phyloP scores from a whole-genome alignment of 441 rosid genomes.

The Populus hybrid region DNA sequence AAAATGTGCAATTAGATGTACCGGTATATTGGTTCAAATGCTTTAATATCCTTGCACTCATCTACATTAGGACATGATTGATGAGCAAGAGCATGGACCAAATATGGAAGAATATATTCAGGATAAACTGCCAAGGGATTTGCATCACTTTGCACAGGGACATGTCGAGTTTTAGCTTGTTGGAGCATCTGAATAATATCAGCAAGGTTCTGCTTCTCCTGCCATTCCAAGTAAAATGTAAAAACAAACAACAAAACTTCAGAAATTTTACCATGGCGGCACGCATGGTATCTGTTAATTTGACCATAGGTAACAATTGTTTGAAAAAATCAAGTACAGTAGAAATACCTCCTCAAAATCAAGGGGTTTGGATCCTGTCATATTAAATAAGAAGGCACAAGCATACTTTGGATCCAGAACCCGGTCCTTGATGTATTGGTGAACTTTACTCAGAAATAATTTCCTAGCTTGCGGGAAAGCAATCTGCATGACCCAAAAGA shows the following conservation, averaged over 20 bases:
- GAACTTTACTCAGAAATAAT: slow-evolving; percentile 75
- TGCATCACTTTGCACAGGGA: slow-evolving; percentile 64
- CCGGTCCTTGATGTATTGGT: slow-evolving; percentile 89
- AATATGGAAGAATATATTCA: slow-evolving; percentile 68
- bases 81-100: slow-evolving; percentile 90
- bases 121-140: slow-evolving; percentile 55
- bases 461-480: slow-evolving; percentile 79
- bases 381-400: slow-evolving; percentile 69
- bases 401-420: slow-evolving; percentile 88
- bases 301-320: slow-evolving; percentile 6
- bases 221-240: slow-evolving; percentile 31
- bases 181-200: slow-evolving; percentile 85
- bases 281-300: slow-evolving; percentile 1
- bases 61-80: slow-evolving; percentile 77
- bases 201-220: slow-evolving; percentile 87
- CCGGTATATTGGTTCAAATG: slow-evolving; percentile 81
- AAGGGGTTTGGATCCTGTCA: slow-evolving; percentile 42
- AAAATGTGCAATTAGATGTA: slow-evolving; percentile 26
- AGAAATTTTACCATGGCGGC: slow-evolving; percentile 5
- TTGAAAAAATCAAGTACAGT: slow-evolving; percentile 22
- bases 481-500: slow-evolving; percentile 44
- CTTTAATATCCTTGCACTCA: slow-evolving; percentile 83
- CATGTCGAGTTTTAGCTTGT: slow-evolving; percentile 83
- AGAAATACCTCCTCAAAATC: slow-evolving; percentile 75
- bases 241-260: slow-evolving; percentile 15